Base-by-base conservation (phyloP, 257 asterid species). In the Primulina huaijiensis region DNA sequence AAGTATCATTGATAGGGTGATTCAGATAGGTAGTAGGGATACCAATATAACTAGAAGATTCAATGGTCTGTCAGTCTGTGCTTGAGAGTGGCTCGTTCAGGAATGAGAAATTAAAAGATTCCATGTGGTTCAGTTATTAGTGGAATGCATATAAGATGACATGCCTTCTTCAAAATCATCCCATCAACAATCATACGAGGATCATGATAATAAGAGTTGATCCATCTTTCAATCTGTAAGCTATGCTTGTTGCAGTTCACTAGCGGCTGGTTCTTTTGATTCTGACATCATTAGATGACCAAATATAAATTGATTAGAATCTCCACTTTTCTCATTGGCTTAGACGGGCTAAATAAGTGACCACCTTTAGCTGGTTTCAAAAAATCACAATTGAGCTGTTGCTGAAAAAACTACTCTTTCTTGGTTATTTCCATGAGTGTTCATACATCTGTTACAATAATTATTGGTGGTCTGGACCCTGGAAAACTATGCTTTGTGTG, bases 351-450 rank as follows among this genome's bases (percentile, higher is more conserved):
- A 40, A 11, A 40, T 40, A 40, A 10, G 16, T 40, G 50, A 3
- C 53, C 56, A 46, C 20, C 56, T 46, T 14, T 46, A 46, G 20
- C 53, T 16, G 56, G 56, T 16, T n/a, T 43, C 4, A 11, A 68
- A 68, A 68, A 52, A n/a, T 16, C 59, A 11, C 19, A 27, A 68
- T 29, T 50, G 57, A n/a, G 19, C 7, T 52, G 35, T 67, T 67
- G 63, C 62, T 46, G 14, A 19, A n/a, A 27, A 19, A 30, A 50
- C n/a, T 50, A 50, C 8, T 50, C 21, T 50, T 50, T 50, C 57
- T 12, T 50, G 2, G 21, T 50, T 50, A 50, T 50, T 50, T 50
- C 57, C 8, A 16, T 1, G 57, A 50, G 19, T 46, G 56, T 43
- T 43, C 53, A 16, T 46, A 46, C 56, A 14, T 46, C 20, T 46